Percentiles rank a stretch among this genome's conserved stretches.
Conservation (phyloP, 441 rosid genomes). For the Populus hybrid region DNA sequence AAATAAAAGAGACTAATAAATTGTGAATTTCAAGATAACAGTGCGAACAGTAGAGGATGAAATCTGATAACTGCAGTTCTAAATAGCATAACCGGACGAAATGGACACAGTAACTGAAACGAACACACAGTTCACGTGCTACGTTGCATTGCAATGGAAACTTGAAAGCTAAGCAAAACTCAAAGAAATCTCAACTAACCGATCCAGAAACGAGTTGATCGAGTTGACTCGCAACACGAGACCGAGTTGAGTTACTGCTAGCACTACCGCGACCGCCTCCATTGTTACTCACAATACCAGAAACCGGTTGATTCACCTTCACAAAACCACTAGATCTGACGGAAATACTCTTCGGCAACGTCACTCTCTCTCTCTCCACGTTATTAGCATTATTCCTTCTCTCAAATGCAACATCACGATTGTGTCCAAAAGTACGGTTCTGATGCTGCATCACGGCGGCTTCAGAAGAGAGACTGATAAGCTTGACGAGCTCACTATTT, state of each 20-base stretch:
- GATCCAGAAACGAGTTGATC: slow-evolving; percentile 29
- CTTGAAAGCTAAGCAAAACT: background rate
- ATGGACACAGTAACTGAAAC: background rate
- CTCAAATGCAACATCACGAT: slow-evolving; percentile 21
- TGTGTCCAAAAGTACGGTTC: background rate
- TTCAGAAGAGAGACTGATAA: slow-evolving; percentile 46
- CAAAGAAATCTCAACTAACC: slow-evolving; percentile 15
- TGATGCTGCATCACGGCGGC: slow-evolving; percentile 17
- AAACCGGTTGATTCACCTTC: slow-evolving; percentile 32
- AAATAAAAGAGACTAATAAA: background rate
- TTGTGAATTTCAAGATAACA: background rate
- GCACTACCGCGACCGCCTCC: slow-evolving; percentile 11
- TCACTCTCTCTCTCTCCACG: slow-evolving; percentile 26
- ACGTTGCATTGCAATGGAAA: background rate
- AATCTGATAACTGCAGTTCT: background rate
- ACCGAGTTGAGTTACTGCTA: slow-evolving; percentile 29
- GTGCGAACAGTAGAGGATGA: background rate
- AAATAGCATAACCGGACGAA: background rate
- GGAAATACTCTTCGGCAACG: slow-evolving; percentile 60
- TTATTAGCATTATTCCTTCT: slow-evolving; percentile 12
- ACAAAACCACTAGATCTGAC: slow-evolving; percentile 48
- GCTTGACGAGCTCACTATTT: slow-evolving; percentile 51
- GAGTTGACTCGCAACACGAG: slow-evolving; percentile 18
- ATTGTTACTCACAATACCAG: slow-evolving; percentile 21
- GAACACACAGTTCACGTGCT: background rate